Base-by-base conservation (phyloP, 2,329 filamentous ascomycete species). In the Pyricularia sp. region DNA sequence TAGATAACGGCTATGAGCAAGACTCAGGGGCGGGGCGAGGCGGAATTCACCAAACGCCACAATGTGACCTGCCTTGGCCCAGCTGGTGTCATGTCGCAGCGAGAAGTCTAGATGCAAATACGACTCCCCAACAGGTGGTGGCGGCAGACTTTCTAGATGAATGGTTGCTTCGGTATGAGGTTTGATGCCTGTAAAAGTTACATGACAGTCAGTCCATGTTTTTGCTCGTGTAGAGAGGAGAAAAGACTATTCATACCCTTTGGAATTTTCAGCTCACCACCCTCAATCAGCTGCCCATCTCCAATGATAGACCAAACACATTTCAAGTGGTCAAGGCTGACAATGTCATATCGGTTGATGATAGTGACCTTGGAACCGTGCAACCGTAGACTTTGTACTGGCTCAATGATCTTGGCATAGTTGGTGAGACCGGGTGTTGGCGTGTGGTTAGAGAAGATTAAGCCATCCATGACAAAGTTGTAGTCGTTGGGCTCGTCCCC, bases 401-500 rank as follows among this genome's bases (percentile, higher is more conserved):
- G 88, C 72, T 87, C 83, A 69, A 88, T 86, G 9, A 82, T 83
- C 72, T 88, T 88, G 71, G 84, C 84, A 71, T 86, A 84, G 72
- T 88, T 85, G 10, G 77, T 70, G 25, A 88, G 74, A 0, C 86
- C 85, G 0, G 84, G 84, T 0, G 80, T 82, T 0, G 85, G 83
- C 0, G 77, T 80, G 71, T 86, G 83, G 63, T 84, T 77, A 0
- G 81, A 82, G 71, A 79, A 78, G 55, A 81, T 77, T 25, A 85
- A 75, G 3, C 84, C 84, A 71, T 85, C 84, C 77, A 85, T 79
- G 68, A 85, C 81, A 71, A 87, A 87, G 69, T 83, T 84, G 23
- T 78, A 77, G 72, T 87, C 85, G 71, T 88, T 85, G 0, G 84
- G 85, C n/a, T 80, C 76, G 69, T 87, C 85, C 3, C 82, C 84